Percentiles rank a stretch among this genome's conserved stretches.
These are phyloP conservation scores for Coleophoma cylindrospora DNA, from an alignment of 2,329 filamentous ascomycete genomes.

Conservation along the genomic window DNA sequence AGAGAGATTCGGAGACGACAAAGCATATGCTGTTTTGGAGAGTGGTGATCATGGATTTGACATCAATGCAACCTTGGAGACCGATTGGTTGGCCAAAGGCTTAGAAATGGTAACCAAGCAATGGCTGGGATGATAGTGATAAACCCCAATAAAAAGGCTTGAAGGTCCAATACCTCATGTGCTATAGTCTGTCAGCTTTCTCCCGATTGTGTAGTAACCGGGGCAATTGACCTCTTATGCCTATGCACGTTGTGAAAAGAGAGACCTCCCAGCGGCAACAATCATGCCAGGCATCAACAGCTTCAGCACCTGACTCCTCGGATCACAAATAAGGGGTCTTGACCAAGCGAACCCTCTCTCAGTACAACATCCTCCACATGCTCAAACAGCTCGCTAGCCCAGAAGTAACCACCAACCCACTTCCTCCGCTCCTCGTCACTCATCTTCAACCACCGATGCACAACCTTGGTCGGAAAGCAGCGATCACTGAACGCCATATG, in stretches of 20 bases:
- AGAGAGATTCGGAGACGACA: not conserved
- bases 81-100: not conserved
- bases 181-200: too few relatives aligned
- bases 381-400: slow-evolving; percentile 41
- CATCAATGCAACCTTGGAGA: not conserved
- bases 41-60: not conserved
- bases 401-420: slow-evolving; percentile 47
- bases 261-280: too few relatives aligned
- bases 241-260: too few relatives aligned
- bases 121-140: too few relatives aligned
- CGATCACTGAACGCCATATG: slow-evolving; percentile 46
- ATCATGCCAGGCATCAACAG: too few relatives aligned
- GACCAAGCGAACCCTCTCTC: slow-evolving; percentile 30
- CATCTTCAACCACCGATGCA: slow-evolving; percentile 40
- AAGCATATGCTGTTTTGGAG: not conserved
- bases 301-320: slow-evolving; percentile 24
- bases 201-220: too few relatives aligned
- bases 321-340: slow-evolving; percentile 40
- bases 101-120: too few relatives aligned
- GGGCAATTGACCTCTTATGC: too few relatives aligned
- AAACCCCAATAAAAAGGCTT: too few relatives aligned
- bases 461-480: slow-evolving; percentile 48
- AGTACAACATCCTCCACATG: slow-evolving; percentile 47
- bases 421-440: slow-evolving; percentile 37
- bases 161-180: too few relatives aligned